These are phyloP conservation scores for Colletotrichum eleusines DNA, from an alignment of 2,329 filamentous ascomycete genomes.

Conservation along the genomic window DNA sequence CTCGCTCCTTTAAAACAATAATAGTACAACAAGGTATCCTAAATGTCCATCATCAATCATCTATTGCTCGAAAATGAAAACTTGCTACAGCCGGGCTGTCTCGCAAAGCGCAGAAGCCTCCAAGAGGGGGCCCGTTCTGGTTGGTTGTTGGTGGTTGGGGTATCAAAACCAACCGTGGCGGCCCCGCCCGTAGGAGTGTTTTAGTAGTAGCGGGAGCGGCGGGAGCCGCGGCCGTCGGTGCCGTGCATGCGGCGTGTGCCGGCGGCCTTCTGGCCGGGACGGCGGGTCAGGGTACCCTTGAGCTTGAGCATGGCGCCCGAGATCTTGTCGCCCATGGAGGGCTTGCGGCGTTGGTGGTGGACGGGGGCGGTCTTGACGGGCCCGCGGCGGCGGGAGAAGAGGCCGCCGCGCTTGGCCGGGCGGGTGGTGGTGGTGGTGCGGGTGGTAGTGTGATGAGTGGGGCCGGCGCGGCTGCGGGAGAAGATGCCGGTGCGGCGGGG, in stretches of 20 bases:
- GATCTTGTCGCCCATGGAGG: constrained; percentile 81
- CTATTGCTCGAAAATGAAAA: constrained; percentile 13
- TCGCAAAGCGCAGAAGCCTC: background rate
- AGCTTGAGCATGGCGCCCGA: constrained; percentile 81
- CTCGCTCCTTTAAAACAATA: constrained; percentile 19
- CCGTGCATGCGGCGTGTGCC: constrained; percentile 80
- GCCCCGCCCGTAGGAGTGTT: background rate
- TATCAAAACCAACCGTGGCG: background rate
- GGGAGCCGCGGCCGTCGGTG: constrained; percentile 75
- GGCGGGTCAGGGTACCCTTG: constrained; percentile 75
- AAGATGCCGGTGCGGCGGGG: constrained; percentile 42
- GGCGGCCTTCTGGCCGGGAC: constrained; percentile 75
- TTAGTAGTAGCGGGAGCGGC: constrained; percentile 52
- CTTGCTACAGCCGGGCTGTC: background rate
- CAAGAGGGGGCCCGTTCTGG: background rate
- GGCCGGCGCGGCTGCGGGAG: constrained; percentile 45
- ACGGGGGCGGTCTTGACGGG: constrained; percentile 49
- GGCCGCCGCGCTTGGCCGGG: constrained; percentile 50
- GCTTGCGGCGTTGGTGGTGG: constrained; percentile 76
- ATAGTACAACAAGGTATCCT: constrained; percentile 31
- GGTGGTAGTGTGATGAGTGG: constrained; percentile 44
- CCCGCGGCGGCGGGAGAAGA: constrained; percentile 55
- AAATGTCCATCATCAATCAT: constrained; percentile 14
- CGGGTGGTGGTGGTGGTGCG: constrained; percentile 36
- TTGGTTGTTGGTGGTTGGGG: background rate